Percentiles rank a stretch among this genome's conserved stretches.
Evolutionary conservation across 1,284 basidiomycete genomes (phyloP).

Genomic region (Phaffia rhodozyma): DNA sequence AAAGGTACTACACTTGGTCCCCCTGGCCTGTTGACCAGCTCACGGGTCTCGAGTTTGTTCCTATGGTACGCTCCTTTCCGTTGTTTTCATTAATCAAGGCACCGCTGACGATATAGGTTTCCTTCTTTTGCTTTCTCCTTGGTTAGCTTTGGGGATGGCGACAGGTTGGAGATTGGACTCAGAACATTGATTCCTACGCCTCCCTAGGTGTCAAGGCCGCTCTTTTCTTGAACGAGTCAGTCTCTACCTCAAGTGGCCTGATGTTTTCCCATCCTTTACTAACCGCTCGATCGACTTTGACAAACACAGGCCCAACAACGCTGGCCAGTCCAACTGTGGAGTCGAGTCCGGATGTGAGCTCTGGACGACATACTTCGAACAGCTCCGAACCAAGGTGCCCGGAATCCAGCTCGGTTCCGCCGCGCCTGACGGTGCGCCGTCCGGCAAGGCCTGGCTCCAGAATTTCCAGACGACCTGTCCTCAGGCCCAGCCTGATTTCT

Average conservation of each 20-base stretch:
- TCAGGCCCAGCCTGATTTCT: slow-evolving; percentile 12
- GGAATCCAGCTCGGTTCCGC: slow-evolving; percentile 45
- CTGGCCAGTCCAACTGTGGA: slow-evolving; percentile 50
- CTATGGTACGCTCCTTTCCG: slow-evolving; percentile 54
- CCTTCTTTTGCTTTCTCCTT: neutral
- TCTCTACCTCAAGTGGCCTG: slow-evolving; percentile 17
- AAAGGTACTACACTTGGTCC: slow-evolving; percentile 35
- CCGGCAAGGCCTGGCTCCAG: slow-evolving; percentile 34
- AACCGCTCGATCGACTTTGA: neutral
- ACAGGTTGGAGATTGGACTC: slow-evolving; percentile 28
- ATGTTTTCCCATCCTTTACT: neutral
- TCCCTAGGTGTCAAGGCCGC: slow-evolving; percentile 44
- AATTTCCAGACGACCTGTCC: slow-evolving; percentile 9
- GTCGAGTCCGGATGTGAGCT: slow-evolving; percentile 42
- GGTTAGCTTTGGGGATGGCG: slow-evolving; percentile 18
- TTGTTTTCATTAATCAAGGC: neutral
- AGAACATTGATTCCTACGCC: slow-evolving; percentile 29
- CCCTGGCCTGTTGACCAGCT: slow-evolving; percentile 34
- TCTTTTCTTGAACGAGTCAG: slow-evolving; percentile 60
- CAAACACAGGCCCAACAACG: slow-evolving; percentile 49
- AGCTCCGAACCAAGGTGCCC: slow-evolving; percentile 48
- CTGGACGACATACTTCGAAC: slow-evolving; percentile 53
- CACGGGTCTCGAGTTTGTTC: slow-evolving; percentile 43
- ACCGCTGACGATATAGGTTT: neutral
- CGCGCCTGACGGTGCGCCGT: slow-evolving; percentile 50